These are phyloP conservation scores for Phytopythium ostracodes DNA, from an alignment of 352 stramenopile genomes.

Conservation along the genomic window DNA sequence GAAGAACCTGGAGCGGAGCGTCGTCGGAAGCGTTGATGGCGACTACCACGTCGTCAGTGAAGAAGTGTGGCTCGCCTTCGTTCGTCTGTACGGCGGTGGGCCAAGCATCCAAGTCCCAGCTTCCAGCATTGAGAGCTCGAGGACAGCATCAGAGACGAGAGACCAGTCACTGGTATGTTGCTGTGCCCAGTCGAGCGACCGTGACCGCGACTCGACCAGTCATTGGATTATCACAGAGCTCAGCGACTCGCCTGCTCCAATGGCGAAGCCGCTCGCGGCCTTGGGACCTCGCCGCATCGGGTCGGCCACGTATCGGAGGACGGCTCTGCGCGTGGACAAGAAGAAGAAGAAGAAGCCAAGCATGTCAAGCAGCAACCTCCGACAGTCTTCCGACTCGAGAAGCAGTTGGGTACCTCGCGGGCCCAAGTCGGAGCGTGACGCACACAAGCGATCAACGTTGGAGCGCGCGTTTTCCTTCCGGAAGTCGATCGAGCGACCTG, in stretches of 20 bases:
- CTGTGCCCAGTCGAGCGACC: neutral
- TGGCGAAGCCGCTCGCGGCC: constrained; percentile 4
- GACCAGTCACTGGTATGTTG: neutral
- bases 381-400: neutral
- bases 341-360: constrained; percentile 11
- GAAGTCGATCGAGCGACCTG: neutral
- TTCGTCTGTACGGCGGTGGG: constrained; percentile 53
- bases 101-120: constrained; percentile 47
- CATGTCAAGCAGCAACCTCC: neutral
- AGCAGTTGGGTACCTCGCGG: neutral
- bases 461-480: neutral
- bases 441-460: neutral
- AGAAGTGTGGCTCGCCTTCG: constrained; percentile 63
- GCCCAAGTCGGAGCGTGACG: neutral
- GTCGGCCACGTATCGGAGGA: neutral
- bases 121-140: constrained; percentile 5
- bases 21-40: constrained; percentile 26
- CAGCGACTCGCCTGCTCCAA: constrained; percentile 30
- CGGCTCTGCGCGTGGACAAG: constrained; percentile 6
- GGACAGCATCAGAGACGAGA: neutral
- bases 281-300: neutral
- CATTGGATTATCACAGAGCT: constrained; percentile 56
- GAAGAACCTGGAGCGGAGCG: constrained; percentile 33
- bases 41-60: constrained; percentile 66
- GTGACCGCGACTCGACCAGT: neutral